Percentiles rank a stretch among this genome's conserved stretches.
These are phyloP conservation scores for Phlebopus sp. DNA, from an alignment of 1,284 basidiomycete genomes.

Conservation along the genomic window DNA sequence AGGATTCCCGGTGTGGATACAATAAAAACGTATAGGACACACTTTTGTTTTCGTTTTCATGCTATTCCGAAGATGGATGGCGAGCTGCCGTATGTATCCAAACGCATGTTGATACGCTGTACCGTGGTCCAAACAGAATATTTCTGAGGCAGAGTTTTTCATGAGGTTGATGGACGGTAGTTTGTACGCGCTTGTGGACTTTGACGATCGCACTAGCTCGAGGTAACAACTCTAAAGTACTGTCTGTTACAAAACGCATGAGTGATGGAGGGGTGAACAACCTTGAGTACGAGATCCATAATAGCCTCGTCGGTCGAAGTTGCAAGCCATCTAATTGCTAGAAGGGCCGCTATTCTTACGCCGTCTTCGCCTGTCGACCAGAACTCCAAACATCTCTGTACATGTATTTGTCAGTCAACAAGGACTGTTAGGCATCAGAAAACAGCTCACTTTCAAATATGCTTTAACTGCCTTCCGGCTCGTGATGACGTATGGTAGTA, in stretches of 20 bases:
- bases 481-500: conserved; percentile 82
- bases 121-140: conserved; percentile 79
- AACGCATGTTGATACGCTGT: conserved; percentile 93
- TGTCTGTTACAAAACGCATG: conserved; percentile 5
- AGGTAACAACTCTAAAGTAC: conserved; percentile 75
- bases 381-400: conserved; percentile 73
- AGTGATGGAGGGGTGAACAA: conserved; percentile 27
- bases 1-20: conserved; percentile 22
- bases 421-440: neutral
- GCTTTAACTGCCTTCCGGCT: conserved; percentile 81
- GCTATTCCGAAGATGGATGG: conserved; percentile 88
- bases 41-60: conserved; percentile 88
- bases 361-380: conserved; percentile 85
- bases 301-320: conserved; percentile 80
- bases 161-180: conserved; percentile 94
- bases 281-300: conserved; percentile 86
- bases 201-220: conserved; percentile 77
- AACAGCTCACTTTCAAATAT: conserved; percentile 71
- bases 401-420: neutral
- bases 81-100: conserved; percentile 94
- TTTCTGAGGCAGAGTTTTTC: conserved; percentile 96
- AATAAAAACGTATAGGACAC: conserved; percentile 16
- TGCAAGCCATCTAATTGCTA: conserved; percentile 83
- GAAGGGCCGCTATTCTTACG: conserved; percentile 85
- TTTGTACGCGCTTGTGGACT: conserved; percentile 82